Percentiles rank a stretch among this genome's conserved stretches.
Conservation (phyloP, 495 filamentous ascomycete species). For the Penicillium parvum region DNA sequence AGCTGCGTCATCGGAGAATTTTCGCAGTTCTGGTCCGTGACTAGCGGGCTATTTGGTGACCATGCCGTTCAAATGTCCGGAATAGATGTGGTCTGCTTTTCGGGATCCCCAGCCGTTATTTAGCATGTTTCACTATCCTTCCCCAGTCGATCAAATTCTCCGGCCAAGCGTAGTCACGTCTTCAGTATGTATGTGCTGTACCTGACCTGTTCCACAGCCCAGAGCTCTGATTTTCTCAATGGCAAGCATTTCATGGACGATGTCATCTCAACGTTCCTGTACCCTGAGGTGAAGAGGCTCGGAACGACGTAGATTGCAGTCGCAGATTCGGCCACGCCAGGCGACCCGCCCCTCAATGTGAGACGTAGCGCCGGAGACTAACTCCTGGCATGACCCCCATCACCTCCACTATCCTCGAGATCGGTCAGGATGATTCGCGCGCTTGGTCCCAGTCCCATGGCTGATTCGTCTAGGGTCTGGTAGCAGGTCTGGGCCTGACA, state of each 20-base stretch:
- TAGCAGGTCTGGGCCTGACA: neutral
- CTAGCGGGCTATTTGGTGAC: too few relatives aligned
- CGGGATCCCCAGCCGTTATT: neutral
- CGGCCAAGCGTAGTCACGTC: neutral
- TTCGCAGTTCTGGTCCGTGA: neutral
- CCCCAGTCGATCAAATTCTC: constrained; percentile 1
- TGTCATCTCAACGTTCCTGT: too few relatives aligned
- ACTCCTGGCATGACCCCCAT: constrained; percentile 12
- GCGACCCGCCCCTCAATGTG: constrained; percentile 8
- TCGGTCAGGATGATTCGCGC: constrained; percentile 11
- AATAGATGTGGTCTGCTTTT: too few relatives aligned
- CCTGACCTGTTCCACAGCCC: too few relatives aligned
- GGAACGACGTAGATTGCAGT: too few relatives aligned
- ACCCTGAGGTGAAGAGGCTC: too few relatives aligned
- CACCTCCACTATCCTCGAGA: constrained; percentile 7
- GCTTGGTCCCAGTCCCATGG: constrained; percentile 3
- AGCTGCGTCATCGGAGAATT: neutral
- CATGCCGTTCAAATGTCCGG: too few relatives aligned
- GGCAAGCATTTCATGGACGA: too few relatives aligned
- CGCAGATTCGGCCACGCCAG: too few relatives aligned
- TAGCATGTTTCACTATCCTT: constrained; percentile 3
- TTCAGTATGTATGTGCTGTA: too few relatives aligned
- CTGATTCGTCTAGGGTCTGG: constrained; percentile 11
- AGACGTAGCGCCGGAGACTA: constrained; percentile 26
- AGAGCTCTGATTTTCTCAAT: too few relatives aligned